Evolutionary conservation across 495 filamentous ascomycete genomes (phyloP), one percentile per base, ranked within the genome.

Genomic region (Podospora bellae-mahoneyi): DNA sequence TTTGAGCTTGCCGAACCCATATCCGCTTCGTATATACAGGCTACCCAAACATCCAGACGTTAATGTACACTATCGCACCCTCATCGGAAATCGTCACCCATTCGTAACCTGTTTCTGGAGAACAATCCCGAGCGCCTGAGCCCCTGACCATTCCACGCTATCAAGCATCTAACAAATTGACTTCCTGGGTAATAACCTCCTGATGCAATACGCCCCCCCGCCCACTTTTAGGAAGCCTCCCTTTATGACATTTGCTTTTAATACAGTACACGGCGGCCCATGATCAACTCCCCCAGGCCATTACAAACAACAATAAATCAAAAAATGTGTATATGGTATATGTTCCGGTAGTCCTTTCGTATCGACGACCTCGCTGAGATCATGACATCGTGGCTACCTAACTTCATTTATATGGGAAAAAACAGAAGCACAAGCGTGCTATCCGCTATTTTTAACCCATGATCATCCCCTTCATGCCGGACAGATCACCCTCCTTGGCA

Each of bases 401-500:
- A 61, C n/a, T 67, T 64, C 16, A 56, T 15, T 67, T 39, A 28
- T 48, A 48, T 15, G 30, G 27, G 56, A 18, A 34, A 34, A 62
- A 19, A 53, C 26, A 34, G 58, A 54, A 66, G 26, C 60, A 39
- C 23, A 3, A 34, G 23, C 13, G 54, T 48, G 34, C 15, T 32
- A 23, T 54, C 13, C 16, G 30, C 53, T 28, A 13, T 19, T 39
- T 57, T 80, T 83, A 87, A 69, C 85, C 85, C 85, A 87, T 87
- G 66, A 95, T 88, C 85, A 94, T 92, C 28, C 93, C 94, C 83
- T 95, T 96, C 80, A 97, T 88, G 68, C 93, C 93, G 60, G 88
- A 86, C 75, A 97, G 90, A 77, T 97, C 96, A 68, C 95, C 95
- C 81, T 99, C 96, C 78, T 97, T 97, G 72, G 96, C 96, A 27